Evolutionary conservation across 192 early-diverging fungal genomes (phyloP), one percentile per base, ranked within the genome.

Genomic region (Coemansia sp.): DNA sequence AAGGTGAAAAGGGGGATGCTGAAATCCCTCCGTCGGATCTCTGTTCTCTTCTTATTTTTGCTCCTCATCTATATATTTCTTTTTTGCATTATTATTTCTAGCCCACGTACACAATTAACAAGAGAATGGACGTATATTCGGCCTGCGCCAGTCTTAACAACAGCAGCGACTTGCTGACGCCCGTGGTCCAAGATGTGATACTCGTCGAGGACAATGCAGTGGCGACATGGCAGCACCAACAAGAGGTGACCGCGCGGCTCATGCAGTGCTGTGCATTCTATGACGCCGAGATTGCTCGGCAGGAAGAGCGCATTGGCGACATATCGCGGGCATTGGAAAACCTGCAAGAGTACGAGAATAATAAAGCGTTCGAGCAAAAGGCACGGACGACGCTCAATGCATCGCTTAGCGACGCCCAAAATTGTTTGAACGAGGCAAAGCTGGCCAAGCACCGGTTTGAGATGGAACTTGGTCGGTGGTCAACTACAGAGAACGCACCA

Each of bases 181-280:
- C 53, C 8, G 60, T 61, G 5, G 67, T 58, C 23, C 55, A 58
- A 23, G 55, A 58, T 32, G 55, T 6, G 29, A 34, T 58, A 8
- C 27, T 58, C 17, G 55, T 17, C 5, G 15, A 58, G 29, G 55
- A 58, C 55, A 58, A 32, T 12, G 59, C 67, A 6, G 42, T 60
- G 60, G 19, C 62, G 25, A 50, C 50, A 34, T 58, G 55, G 45
- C 65, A 67, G 50, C 60, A 60, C 41, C 32, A 53, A n/a, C 62
- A 68, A 14, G 67, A 76, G 48, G 78, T 81, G 31, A 44, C 67
- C 8, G 65, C 53, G 15, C 46, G 78, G 15, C 67, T 81, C 21
- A 59, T 51, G 6, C 78, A 71, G 32, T 81, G 69, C 32, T 74
- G 78, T 15, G 48, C 67, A 63, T 65, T 73, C 62, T 81, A 81